Evolutionary conservation across 2,329 filamentous ascomycete species (phyloP).

Genomic region (Penicillium sumatraense): DNA sequence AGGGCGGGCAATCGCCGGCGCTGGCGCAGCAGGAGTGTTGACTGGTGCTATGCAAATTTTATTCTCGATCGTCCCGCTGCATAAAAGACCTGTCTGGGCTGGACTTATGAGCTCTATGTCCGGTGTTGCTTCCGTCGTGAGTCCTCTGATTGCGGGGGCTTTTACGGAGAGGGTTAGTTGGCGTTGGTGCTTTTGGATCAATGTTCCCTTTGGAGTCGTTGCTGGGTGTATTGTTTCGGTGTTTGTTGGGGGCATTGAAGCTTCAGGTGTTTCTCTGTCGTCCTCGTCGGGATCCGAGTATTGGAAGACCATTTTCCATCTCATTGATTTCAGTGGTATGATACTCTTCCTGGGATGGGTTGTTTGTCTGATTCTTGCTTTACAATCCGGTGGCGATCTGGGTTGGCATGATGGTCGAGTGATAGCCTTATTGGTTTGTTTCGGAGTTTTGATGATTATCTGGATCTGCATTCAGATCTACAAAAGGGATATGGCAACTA

Average conservation of each 20-base stretch:
- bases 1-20: slow-evolving; percentile 36
- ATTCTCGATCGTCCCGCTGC: slow-evolving; percentile 5
- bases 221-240: slow-evolving; percentile 1
- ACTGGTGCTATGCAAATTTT: slow-evolving; percentile 20
- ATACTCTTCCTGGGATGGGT: slow-evolving; percentile 64
- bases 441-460: slow-evolving; percentile 22
- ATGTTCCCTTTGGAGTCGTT: slow-evolving; percentile 18
- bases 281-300: neutral
- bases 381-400: slow-evolving; percentile 57
- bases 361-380: slow-evolving; percentile 63
- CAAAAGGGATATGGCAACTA: slow-evolving; percentile 30
- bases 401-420: slow-evolving; percentile 36
- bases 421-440: slow-evolving; percentile 35
- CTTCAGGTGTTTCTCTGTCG: neutral
- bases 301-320: neutral
- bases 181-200: slow-evolving; percentile 25
- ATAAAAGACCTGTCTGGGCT: slow-evolving; percentile 30
- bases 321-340: slow-evolving; percentile 65
- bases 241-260: neutral
- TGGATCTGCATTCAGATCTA: slow-evolving; percentile 32
- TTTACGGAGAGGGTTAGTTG: slow-evolving; percentile 26
- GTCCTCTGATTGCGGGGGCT: slow-evolving; percentile 27
- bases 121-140: slow-evolving; percentile 30
- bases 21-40: slow-evolving; percentile 33
- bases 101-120: slow-evolving; percentile 27